These are phyloP conservation scores for Penicillium verhagenii DNA, from an alignment of 495 filamentous ascomycete species.

Conservation along the genomic window DNA sequence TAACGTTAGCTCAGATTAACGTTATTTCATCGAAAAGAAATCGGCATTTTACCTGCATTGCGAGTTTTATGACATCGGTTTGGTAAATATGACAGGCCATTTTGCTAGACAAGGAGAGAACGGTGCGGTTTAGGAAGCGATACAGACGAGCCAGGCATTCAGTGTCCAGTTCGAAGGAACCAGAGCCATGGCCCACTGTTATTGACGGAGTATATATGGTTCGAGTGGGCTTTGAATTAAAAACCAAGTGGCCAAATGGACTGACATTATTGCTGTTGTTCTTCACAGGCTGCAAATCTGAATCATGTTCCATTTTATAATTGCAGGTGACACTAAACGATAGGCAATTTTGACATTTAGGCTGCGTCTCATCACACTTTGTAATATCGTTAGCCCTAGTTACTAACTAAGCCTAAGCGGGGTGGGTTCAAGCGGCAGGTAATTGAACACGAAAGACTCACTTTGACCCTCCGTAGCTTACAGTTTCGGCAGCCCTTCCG, in stretches of 20 bases:
- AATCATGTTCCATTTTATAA: slow-evolving; percentile 19
- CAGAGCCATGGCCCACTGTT: slow-evolving; percentile 11
- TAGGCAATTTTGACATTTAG: slow-evolving; percentile 34
- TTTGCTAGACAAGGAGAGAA: slow-evolving; percentile 24
- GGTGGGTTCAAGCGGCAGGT: background rate
- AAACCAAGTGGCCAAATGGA: slow-evolving; percentile 7
- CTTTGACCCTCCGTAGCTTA: slow-evolving; percentile 44
- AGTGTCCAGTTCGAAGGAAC: slow-evolving; percentile 23
- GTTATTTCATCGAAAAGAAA: background rate
- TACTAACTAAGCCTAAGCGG: background rate
- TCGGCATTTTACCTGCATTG: slow-evolving; percentile 12
- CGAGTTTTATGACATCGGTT: slow-evolving; percentile 9
- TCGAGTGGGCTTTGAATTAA: slow-evolving; percentile 3
- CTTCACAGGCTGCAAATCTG: slow-evolving; percentile 27
- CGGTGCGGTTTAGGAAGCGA: slow-evolving; percentile 30
- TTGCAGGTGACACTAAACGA: slow-evolving; percentile 39
- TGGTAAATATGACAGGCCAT: slow-evolving; percentile 16
- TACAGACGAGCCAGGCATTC: slow-evolving; percentile 27
- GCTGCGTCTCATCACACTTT: slow-evolving; percentile 41
- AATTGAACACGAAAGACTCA: slow-evolving; percentile 18
- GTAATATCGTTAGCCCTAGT: background rate
- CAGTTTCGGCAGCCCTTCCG: slow-evolving; percentile 42
- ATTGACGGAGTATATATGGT: background rate
- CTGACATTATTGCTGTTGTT: slow-evolving; percentile 7
- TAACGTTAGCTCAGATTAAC: background rate